These are phyloP conservation scores for Pestalotiopsis sp. DNA, from an alignment of 2,329 filamentous ascomycete genomes.

Conservation along the genomic window DNA sequence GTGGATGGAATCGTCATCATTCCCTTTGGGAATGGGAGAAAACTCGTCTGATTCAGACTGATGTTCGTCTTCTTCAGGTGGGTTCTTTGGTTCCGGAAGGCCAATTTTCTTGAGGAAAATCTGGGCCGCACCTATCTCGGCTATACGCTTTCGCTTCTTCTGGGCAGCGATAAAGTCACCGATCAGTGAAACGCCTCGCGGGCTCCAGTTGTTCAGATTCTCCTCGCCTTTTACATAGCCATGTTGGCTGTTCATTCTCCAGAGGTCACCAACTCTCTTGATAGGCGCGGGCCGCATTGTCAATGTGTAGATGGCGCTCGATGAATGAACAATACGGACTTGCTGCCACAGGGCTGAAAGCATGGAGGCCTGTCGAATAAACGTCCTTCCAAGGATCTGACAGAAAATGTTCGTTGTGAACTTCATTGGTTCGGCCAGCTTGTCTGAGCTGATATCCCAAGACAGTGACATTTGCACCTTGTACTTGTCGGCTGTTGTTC, in stretches of 20 bases:
- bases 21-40: slow-evolving; percentile 32
- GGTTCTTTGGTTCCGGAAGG: slow-evolving; percentile 40
- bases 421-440: slow-evolving; percentile 82
- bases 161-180: slow-evolving; percentile 78
- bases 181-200: slow-evolving; percentile 87
- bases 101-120: slow-evolving; percentile 63
- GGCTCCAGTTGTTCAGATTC: slow-evolving; percentile 78
- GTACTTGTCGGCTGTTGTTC: slow-evolving; percentile 89
- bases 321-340: slow-evolving; percentile 82
- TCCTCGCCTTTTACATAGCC: slow-evolving; percentile 98
- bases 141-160: slow-evolving; percentile 71
- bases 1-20: slow-evolving; percentile 52
- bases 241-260: slow-evolving; percentile 92
- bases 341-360: slow-evolving; percentile 86
- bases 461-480: slow-evolving; percentile 83
- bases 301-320: slow-evolving; percentile 82
- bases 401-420: slow-evolving; percentile 80
- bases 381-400: slow-evolving; percentile 81
- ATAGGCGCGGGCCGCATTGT: slow-evolving; percentile 85
- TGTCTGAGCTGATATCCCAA: slow-evolving; percentile 84
- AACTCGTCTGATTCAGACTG: slow-evolving; percentile 34
- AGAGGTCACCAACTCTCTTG: slow-evolving; percentile 88
- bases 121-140: slow-evolving; percentile 78
- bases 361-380: slow-evolving; percentile 83
- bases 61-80: slow-evolving; percentile 33